A percentile compares a stretch with the other conserved stretches of the same genome.
phyloP scores from a whole-genome alignment of 306 rosid genomes.

The Heteromeles arbutifolia region DNA sequence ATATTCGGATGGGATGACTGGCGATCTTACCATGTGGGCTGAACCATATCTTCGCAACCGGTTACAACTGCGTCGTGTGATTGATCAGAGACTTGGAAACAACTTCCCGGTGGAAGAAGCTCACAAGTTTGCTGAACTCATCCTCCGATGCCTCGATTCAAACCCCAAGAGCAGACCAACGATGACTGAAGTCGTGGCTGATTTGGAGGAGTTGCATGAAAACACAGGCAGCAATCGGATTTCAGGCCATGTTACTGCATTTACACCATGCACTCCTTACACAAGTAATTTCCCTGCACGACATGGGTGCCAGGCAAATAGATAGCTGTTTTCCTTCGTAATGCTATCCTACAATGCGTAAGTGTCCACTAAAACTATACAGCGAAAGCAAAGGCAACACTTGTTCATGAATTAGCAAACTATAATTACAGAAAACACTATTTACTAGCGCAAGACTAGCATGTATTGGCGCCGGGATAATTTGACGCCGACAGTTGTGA shows the following conservation, averaged over 20 bases:
- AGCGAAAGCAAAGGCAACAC: background rate
- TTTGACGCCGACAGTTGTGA: background rate
- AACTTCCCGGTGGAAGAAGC: conserved; percentile 25
- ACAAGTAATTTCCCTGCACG: background rate
- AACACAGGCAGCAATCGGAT: background rate
- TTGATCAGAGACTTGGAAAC: conserved; percentile 25
- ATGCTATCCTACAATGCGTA: background rate
- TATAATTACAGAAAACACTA: background rate
- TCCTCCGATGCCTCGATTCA: conserved; percentile 24
- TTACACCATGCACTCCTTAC: conserved; percentile 13
- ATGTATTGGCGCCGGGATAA: background rate
- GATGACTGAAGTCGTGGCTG: conserved; percentile 30
- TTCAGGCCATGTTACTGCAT: background rate
- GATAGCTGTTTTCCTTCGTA: background rate
- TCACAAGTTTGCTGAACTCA: conserved; percentile 23
- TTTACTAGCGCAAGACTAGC: background rate
- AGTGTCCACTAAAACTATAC: background rate
- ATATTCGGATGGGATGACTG: conserved; percentile 25
- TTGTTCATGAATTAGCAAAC: background rate
- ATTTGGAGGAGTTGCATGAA: conserved; percentile 19
- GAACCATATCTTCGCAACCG: conserved; percentile 18
- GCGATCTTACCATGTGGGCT: conserved; percentile 30
- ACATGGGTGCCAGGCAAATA: background rate
- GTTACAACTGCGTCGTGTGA: conserved; percentile 5
- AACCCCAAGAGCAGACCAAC: conserved; percentile 23